Conservation (phyloP, 768 basidiomycete species). For the Russula emetica region DNA sequence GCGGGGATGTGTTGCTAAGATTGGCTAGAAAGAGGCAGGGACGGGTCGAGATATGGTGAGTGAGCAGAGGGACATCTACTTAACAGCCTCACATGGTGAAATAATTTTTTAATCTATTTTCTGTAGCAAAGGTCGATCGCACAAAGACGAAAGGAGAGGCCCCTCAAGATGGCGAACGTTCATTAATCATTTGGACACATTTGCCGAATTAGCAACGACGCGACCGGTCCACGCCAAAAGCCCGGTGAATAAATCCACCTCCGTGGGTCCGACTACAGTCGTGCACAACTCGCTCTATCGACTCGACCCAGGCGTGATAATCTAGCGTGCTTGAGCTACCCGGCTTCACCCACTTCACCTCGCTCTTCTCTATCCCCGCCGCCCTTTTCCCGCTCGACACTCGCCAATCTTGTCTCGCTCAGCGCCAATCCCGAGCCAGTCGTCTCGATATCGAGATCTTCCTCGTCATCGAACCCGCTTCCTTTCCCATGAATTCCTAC, state of each 20-base stretch:
- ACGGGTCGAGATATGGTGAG: no score
- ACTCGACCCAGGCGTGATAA: no score
- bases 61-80: no score
- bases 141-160: constrained; percentile 3
- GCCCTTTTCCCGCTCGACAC: constrained; percentile 20
- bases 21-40: no score
- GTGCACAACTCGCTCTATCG: no score
- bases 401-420: constrained; percentile 21
- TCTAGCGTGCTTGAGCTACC: background rate
- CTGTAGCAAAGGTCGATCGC: no score
- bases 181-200: constrained; percentile 12
- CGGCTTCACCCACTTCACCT: background rate
- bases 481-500: constrained; percentile 34
- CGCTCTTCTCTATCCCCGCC: constrained; percentile 16
- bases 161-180: constrained; percentile 15
- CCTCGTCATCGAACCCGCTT: constrained; percentile 26
- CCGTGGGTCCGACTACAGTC: no score
- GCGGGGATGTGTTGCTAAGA: no score
- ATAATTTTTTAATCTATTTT: no score
- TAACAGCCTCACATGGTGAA: no score
- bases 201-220: constrained; percentile 3
- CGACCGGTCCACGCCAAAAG: background rate
- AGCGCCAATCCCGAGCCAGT: constrained; percentile 23
- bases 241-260: constrained; percentile 5
- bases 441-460: constrained; percentile 24